Percentiles rank a stretch among this genome's conserved stretches.
These are phyloP conservation scores for Closterium sp. DNA, from an alignment of 139 green algal species.

Conservation along the genomic window DNA sequence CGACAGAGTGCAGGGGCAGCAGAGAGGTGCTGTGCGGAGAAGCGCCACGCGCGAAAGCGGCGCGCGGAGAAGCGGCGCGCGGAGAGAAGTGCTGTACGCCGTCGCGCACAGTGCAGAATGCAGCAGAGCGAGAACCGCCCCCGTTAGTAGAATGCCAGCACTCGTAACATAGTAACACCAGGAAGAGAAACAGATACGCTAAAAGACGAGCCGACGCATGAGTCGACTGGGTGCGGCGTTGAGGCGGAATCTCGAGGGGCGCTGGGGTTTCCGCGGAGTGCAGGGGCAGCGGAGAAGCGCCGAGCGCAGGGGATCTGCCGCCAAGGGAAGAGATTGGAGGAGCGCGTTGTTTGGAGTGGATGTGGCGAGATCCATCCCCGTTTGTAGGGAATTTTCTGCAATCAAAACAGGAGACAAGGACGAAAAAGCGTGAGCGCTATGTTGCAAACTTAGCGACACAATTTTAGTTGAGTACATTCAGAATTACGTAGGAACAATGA, in stretches of 20 bases:
- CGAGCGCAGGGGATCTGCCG: neutral
- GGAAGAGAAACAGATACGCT: no score
- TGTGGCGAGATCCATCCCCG: neutral
- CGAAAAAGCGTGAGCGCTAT: neutral
- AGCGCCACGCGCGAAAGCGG: no score
- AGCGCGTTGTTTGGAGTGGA: neutral
- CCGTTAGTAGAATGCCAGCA: no score
- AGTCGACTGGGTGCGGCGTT: neutral
- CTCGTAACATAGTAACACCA: no score
- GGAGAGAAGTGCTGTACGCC: no score
- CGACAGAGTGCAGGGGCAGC: no score
- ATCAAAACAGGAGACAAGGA: neutral
- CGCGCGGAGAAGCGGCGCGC: no score
- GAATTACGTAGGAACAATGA: neutral
- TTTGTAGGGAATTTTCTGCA: neutral
- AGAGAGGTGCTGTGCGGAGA: no score
- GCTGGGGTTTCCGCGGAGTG: neutral
- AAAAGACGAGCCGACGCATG: neutral
- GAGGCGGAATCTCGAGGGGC: neutral
- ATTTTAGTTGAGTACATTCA: no score
- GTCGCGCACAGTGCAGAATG: no score
- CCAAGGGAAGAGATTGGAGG: neutral
- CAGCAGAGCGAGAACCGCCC: no score
- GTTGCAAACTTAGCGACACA: no score
- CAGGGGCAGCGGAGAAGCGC: neutral